Conservation (phyloP, 2,329 filamentous ascomycete species). For the Talaromyces marneffei region DNA sequence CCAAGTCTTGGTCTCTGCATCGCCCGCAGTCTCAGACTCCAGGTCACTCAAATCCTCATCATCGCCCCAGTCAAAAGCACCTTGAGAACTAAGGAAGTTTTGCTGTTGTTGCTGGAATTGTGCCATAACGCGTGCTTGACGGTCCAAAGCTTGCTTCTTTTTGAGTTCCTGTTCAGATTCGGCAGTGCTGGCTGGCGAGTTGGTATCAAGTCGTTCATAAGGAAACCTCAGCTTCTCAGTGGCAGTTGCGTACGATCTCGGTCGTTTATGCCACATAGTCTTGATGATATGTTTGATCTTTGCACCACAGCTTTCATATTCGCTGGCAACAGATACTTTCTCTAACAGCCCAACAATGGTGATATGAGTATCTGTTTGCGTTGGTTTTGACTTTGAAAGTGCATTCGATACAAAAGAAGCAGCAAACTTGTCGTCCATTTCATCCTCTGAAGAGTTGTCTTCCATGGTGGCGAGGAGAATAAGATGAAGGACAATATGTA, state of each 20-base stretch:
- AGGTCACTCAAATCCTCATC: slow-evolving; percentile 69
- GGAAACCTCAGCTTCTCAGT: slow-evolving; percentile 57
- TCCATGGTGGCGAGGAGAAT: slow-evolving; percentile 79
- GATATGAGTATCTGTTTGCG: slow-evolving; percentile 30
- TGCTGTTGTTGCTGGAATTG: slow-evolving; percentile 98
- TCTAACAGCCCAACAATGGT: slow-evolving; percentile 52
- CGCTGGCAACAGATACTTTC: slow-evolving; percentile 56
- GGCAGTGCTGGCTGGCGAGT: slow-evolving; percentile 66
- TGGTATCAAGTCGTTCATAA: slow-evolving; percentile 72
- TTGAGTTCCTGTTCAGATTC: slow-evolving; percentile 63
- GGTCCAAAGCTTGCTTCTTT: slow-evolving; percentile 82
- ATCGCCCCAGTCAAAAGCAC: slow-evolving; percentile 81
- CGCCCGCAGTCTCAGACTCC: slow-evolving; percentile 45
- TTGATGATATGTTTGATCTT: slow-evolving; percentile 80
- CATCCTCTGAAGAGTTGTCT: slow-evolving; percentile 59
- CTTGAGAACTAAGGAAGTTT: slow-evolving; percentile 84
- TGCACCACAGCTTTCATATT: slow-evolving; percentile 74
- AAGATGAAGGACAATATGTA: slow-evolving; percentile 86
- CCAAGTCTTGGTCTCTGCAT: slow-evolving; percentile 67
- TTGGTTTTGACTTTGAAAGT: slow-evolving; percentile 55
- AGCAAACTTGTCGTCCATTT: slow-evolving; percentile 41
- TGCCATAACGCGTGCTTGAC: slow-evolving; percentile 92
- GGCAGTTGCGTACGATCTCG: slow-evolving; percentile 63
- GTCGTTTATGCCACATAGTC: slow-evolving; percentile 76
- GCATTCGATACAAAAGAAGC: slow-evolving; percentile 69